phyloP scores from a whole-genome alignment of 208 protist genomes.

The Leishmania major region DNA sequence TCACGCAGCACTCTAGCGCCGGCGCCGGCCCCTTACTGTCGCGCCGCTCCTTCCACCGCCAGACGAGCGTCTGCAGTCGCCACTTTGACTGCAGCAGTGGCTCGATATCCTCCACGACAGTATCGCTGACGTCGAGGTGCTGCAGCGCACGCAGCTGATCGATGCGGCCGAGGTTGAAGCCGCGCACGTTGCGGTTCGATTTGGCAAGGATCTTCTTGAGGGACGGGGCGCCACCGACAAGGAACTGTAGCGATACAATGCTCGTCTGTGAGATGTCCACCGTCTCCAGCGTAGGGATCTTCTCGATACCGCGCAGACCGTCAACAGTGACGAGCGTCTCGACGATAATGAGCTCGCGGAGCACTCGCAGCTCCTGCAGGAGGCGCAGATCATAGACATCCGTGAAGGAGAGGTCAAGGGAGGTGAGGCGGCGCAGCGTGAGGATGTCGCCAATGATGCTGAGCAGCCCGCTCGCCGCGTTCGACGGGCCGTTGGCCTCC shows the following conservation, averaged over 20 bases:
- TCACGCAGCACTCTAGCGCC: constrained; percentile 60
- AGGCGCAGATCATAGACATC: constrained; percentile 52
- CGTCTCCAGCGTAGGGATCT: constrained; percentile 42
- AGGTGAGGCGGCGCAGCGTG: constrained; percentile 29
- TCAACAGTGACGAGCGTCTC: constrained; percentile 71
- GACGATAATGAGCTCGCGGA: constrained; percentile 52
- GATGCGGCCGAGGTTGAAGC: constrained; percentile 58
- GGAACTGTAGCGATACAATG: constrained; percentile 66
- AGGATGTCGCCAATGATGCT: constrained; percentile 38
- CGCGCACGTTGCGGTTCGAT: constrained; percentile 63
- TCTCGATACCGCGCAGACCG: constrained; percentile 65
- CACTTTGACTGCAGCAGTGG: constrained; percentile 37
- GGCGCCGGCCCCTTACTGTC: constrained; percentile 45
- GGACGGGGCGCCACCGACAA: constrained; percentile 38
- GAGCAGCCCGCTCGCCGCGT: constrained; percentile 43
- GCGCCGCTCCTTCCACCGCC: constrained; percentile 70
- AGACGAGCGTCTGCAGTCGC: constrained; percentile 51
- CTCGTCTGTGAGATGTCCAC: constrained; percentile 80
- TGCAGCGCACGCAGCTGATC: constrained; percentile 47
- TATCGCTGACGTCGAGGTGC: constrained; percentile 71
- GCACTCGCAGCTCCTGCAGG: constrained; percentile 32
- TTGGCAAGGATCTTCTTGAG: constrained; percentile 43
- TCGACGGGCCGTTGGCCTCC: constrained; percentile 18
- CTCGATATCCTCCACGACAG: constrained; percentile 69
- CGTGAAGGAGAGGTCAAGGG: constrained; percentile 55